A percentile compares a stretch with the other conserved stretches of the same genome.
These are phyloP conservation scores for Starmerella etchellsii DNA, from an alignment of 805 yeast genomes.

Conservation along the genomic window DNA sequence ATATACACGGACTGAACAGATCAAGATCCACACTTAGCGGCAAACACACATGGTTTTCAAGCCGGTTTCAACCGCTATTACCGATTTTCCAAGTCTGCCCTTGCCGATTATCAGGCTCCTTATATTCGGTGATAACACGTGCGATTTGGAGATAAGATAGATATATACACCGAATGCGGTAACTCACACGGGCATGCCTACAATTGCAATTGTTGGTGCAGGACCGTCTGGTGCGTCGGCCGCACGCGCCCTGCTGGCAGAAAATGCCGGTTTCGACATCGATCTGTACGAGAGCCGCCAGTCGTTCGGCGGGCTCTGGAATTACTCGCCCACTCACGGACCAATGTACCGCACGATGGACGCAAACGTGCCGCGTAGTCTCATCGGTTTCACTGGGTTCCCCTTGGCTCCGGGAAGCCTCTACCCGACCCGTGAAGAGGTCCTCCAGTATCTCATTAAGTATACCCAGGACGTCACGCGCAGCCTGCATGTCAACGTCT, in stretches of 20 bases:
- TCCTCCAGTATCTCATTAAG: constrained; percentile 42
- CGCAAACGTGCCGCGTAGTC: constrained; percentile 49
- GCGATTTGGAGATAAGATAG: too few species aligned
- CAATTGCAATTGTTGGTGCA: constrained; percentile 60
- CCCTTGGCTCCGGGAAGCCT: constrained; percentile 38
- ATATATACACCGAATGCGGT: too few species aligned
- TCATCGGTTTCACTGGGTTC: constrained; percentile 51
- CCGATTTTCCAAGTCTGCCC: neutral
- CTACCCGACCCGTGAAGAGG: constrained; percentile 51
- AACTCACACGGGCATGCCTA: too few species aligned
- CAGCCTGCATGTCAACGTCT: constrained; percentile 23
- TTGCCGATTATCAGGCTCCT: too few species aligned
- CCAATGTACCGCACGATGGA: constrained; percentile 56
- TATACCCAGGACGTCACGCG: constrained; percentile 37
- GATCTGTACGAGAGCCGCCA: constrained; percentile 48
- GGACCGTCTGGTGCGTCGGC: constrained; percentile 67
- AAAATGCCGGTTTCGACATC: constrained; percentile 33
- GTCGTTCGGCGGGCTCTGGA: constrained; percentile 65
- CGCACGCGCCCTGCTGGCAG: constrained; percentile 49
- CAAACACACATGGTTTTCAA: too few species aligned
- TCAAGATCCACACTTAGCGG: too few species aligned
- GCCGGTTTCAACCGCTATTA: too few species aligned
- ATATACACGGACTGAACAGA: too few species aligned
- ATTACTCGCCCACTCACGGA: constrained; percentile 32
- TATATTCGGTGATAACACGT: too few species aligned